A percentile compares a stretch with the other conserved stretches of the same genome.
These are phyloP conservation scores for Chaetomium fimeti DNA, from an alignment of 495 filamentous ascomycete species.

Conservation along the genomic window DNA sequence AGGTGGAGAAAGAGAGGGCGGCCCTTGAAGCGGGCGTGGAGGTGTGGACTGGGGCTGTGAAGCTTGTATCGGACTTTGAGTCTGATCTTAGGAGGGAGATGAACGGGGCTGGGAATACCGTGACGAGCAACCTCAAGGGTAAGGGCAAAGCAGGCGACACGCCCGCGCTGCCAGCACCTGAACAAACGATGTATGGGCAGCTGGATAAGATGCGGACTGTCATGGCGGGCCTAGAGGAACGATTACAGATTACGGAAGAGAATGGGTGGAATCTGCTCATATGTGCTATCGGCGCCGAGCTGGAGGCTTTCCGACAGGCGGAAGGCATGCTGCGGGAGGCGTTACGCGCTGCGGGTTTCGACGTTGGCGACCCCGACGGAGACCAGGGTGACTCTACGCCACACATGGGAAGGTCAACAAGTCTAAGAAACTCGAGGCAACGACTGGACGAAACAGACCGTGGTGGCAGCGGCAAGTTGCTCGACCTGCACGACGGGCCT, in stretches of 20 bases:
- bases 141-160: neutral
- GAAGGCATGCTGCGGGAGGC: conserved; percentile 59
- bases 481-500: conserved; percentile 39
- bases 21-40: conserved; percentile 82
- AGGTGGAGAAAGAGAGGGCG: conserved; percentile 64
- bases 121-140: conserved; percentile 28
- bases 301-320: conserved; percentile 77
- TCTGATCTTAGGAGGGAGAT: conserved; percentile 58
- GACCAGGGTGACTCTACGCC: conserved; percentile 23
- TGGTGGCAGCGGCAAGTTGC: conserved; percentile 40
- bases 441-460: conserved; percentile 6
- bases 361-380: conserved; percentile 19
- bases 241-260: conserved; percentile 58
- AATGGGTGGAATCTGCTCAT: conserved; percentile 84
- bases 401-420: conserved; percentile 23
- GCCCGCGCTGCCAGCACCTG: conserved; percentile 20
- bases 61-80: conserved; percentile 68
- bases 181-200: conserved; percentile 45
- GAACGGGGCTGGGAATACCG: conserved; percentile 25
- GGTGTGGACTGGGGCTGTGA: conserved; percentile 72
- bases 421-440: conserved; percentile 7
- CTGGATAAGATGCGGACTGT: conserved; percentile 57
- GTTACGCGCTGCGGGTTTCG: conserved; percentile 40
- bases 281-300: conserved; percentile 82
- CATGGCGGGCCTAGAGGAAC: conserved; percentile 58